Evolutionary conservation across 805 yeast species (phyloP).

Genomic region (Pichia heedii): DNA sequence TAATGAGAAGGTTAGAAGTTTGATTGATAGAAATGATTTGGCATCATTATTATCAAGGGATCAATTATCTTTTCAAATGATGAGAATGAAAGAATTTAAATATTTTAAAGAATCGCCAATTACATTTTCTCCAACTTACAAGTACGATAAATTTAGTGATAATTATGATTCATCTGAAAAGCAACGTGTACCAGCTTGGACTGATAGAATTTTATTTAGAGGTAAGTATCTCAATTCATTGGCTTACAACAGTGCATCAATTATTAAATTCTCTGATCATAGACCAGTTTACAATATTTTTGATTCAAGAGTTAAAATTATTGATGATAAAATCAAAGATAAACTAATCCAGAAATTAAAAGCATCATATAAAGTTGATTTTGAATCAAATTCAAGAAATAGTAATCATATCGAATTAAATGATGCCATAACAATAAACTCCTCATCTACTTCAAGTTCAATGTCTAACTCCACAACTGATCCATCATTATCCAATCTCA

Average conservation of each 20-base stretch:
- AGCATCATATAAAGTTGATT: constrained; percentile 38
- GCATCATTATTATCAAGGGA: constrained; percentile 55
- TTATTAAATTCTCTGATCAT: constrained; percentile 70
- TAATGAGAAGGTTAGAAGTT: constrained; percentile 63
- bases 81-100: constrained; percentile 59
- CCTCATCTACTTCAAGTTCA: constrained; percentile 1
- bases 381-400: constrained; percentile 8
- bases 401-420: constrained; percentile 23
- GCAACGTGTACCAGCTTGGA: constrained; percentile 93
- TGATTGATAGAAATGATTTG: constrained; percentile 38
- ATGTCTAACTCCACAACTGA: constrained; percentile 8
- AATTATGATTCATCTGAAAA: constrained; percentile 85
- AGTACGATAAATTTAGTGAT: constrained; percentile 77
- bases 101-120: constrained; percentile 72
- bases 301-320: constrained; percentile 51
- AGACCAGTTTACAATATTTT: constrained; percentile 86
- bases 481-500: constrained; percentile 10
- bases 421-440: constrained; percentile 13
- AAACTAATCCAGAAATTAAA: constrained; percentile 51
- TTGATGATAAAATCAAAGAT: constrained; percentile 55
- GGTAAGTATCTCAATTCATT: constrained; percentile 53
- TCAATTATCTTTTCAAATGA: constrained; percentile 72
- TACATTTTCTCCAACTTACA: constrained; percentile 82
- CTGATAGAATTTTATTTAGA: constrained; percentile 72
- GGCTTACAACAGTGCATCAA: constrained; percentile 58